phyloP scores from a whole-genome alignment of 352 stramenopile genomes.

The Phytophthora parvispora region DNA sequence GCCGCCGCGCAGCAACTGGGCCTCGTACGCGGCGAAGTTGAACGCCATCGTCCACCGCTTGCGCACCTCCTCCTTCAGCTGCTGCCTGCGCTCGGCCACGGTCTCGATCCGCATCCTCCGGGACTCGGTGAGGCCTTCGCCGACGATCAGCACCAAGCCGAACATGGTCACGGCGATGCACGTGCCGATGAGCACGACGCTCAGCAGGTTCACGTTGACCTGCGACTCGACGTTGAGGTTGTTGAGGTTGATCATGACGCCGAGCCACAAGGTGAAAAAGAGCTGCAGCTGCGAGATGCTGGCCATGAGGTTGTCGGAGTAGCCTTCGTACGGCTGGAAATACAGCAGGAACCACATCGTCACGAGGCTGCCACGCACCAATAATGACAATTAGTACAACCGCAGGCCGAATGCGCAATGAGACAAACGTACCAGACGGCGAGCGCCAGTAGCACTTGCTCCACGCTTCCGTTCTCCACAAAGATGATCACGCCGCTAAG shows the following conservation, averaged over 20 bases:
- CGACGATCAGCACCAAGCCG: conserved; percentile 66
- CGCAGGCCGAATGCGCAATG: no score
- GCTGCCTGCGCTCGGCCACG: conserved; percentile 49
- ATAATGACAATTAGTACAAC: no score
- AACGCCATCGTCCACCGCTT: conserved; percentile 63
- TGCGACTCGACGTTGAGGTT: conserved; percentile 69
- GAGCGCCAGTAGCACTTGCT: conserved; percentile 75
- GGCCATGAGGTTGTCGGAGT: conserved; percentile 78
- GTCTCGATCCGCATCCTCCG: conserved; percentile 47
- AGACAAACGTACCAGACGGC: conserved; percentile 61
- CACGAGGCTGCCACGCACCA: conserved; percentile 47
- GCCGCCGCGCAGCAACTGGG: conserved; percentile 46
- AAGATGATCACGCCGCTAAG: conserved; percentile 81
- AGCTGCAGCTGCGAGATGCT: conserved; percentile 83
- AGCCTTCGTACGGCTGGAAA: conserved; percentile 80
- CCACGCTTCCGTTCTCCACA: conserved; percentile 73
- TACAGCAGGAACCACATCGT: conserved; percentile 86
- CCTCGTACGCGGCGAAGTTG: conserved; percentile 70
- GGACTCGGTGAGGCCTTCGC: conserved; percentile 63
- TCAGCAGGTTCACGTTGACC: conserved; percentile 73
- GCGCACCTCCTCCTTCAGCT: conserved; percentile 42
- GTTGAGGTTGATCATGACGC: conserved; percentile 79
- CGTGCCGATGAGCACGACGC: conserved; percentile 67
- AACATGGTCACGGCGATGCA: conserved; percentile 73
- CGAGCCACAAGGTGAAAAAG: conserved; percentile 86